Percentiles rank a stretch among this genome's conserved stretches.
phyloP scores from a whole-genome alignment of 2,329 filamentous ascomycete genomes.

The Gnomoniopsis sp. region DNA sequence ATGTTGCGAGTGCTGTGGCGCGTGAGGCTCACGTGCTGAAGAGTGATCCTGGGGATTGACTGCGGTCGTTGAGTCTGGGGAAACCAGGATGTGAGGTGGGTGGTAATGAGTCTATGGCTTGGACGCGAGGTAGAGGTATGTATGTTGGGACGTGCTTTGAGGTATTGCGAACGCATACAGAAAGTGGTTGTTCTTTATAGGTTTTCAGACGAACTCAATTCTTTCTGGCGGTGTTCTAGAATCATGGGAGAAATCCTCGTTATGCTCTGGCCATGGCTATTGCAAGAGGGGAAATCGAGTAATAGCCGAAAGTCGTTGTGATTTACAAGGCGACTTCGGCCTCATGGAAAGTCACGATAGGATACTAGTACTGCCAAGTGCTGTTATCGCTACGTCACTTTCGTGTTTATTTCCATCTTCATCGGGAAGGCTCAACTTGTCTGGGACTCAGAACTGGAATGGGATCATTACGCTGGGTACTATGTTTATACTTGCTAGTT shows the following conservation, averaged over 20 bases:
- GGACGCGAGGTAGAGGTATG: conserved; percentile 6
- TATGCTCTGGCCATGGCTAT: not conserved
- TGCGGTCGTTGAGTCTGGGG: not conserved
- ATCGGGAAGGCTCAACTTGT: too few relatives aligned
- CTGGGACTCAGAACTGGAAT: too few relatives aligned
- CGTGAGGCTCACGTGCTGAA: not conserved
- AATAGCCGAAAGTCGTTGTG: not conserved
- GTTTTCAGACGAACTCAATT: not conserved
- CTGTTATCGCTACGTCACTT: conserved; percentile 1
- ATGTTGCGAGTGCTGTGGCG: conserved; percentile 26
- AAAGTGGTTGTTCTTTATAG: not conserved
- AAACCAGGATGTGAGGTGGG: not conserved
- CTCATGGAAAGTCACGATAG: not conserved
- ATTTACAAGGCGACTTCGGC: not conserved
- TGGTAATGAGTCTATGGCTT: conserved; percentile 5
- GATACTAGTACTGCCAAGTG: not conserved
- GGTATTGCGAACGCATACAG: conserved; percentile 11
- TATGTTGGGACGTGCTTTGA: not conserved
- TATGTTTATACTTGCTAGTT: too few relatives aligned
- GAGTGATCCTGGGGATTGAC: not conserved
- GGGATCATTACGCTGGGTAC: too few relatives aligned
- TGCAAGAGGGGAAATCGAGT: not conserved
- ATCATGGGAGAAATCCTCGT: not conserved
- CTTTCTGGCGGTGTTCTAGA: not conserved
- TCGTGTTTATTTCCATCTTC: too few relatives aligned